Evolutionary conservation across 1,284 basidiomycete genomes (phyloP).

Genomic region (Ustilago hordei): DNA sequence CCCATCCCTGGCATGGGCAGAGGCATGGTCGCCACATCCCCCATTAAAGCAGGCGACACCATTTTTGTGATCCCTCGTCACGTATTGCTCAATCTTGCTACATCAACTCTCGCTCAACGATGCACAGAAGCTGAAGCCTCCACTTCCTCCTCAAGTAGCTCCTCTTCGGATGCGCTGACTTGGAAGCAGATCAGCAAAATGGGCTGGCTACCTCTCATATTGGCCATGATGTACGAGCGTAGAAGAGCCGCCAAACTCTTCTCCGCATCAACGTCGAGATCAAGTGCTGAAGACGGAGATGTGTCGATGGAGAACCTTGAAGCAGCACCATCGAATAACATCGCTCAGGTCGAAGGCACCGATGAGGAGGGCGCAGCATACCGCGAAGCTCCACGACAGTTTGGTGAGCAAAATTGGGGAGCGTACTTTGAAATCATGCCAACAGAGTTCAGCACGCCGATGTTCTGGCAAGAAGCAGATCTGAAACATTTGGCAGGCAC

Average conservation of each 20-base stretch:
- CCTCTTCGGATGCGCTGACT: constrained; percentile 1
- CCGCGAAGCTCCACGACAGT: constrained; percentile 13
- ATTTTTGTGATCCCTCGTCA: constrained; percentile 86
- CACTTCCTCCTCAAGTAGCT: neutral
- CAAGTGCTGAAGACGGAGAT: constrained; percentile 25
- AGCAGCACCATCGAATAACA: neutral
- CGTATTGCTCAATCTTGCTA: constrained; percentile 82
- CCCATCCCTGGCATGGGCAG: constrained; percentile 76
- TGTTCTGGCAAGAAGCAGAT: constrained; percentile 89
- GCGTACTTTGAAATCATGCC: constrained; percentile 74
- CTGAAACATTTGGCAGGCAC: constrained; percentile 84
- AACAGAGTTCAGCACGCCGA: constrained; percentile 80
- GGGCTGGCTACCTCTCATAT: constrained; percentile 88
- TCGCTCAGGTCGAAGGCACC: constrained; percentile 26
- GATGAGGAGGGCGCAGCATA: constrained; percentile 20
- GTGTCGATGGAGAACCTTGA: constrained; percentile 46
- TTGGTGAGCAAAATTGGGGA: constrained; percentile 56
- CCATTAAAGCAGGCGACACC: constrained; percentile 80
- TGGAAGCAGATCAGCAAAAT: constrained; percentile 61
- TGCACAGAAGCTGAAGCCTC: constrained; percentile 37
- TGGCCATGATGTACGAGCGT: constrained; percentile 95
- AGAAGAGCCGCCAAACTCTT: constrained; percentile 36
- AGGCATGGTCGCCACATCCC: constrained; percentile 78
- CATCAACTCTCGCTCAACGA: constrained; percentile 74
- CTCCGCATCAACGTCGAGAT: neutral